Evolutionary conservation across 225 moss, liverwort and hornwort genomes (phyloP).

Genomic region (Takakia lepidozioides): DNA sequence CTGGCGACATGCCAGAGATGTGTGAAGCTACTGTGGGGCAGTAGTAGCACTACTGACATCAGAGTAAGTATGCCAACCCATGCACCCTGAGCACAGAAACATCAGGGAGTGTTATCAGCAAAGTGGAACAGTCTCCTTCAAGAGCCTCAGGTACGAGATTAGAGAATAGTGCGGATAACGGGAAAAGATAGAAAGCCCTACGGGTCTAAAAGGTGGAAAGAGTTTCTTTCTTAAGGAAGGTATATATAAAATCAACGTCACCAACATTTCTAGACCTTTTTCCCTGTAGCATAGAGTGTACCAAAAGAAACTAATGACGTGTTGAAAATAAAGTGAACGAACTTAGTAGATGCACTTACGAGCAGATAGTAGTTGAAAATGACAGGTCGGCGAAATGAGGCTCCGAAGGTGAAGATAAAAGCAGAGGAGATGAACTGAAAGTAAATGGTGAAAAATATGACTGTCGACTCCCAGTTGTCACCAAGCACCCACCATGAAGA

Average conservation of each 20-base stretch:
- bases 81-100: conserved; percentile 23
- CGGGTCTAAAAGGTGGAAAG: too few relatives aligned
- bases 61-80: conserved; percentile 22
- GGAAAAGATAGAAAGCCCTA: too few relatives aligned
- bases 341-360: too few relatives aligned
- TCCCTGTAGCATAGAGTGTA: too few relatives aligned
- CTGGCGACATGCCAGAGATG: conserved; percentile 53
- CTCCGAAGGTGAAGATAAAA: conserved; percentile 42
- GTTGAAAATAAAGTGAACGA: too few relatives aligned
- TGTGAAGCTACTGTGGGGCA: conserved; percentile 42
- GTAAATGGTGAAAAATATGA: conserved; percentile 45
- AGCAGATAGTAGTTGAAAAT: conserved; percentile 31
- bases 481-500: conserved; percentile 51
- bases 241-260: neutral
- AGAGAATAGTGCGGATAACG: too few relatives aligned
- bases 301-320: too few relatives aligned
- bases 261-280: too few relatives aligned
- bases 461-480: conserved; percentile 58
- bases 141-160: too few relatives aligned
- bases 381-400: conserved; percentile 29
- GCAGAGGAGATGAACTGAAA: conserved; percentile 50
- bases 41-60: conserved; percentile 29
- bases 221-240: too few relatives aligned
- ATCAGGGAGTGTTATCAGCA: neutral
- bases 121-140: too few relatives aligned